Base-by-base conservation (phyloP, 768 basidiomycete genomes). In the Pisolithus microcarpus region DNA sequence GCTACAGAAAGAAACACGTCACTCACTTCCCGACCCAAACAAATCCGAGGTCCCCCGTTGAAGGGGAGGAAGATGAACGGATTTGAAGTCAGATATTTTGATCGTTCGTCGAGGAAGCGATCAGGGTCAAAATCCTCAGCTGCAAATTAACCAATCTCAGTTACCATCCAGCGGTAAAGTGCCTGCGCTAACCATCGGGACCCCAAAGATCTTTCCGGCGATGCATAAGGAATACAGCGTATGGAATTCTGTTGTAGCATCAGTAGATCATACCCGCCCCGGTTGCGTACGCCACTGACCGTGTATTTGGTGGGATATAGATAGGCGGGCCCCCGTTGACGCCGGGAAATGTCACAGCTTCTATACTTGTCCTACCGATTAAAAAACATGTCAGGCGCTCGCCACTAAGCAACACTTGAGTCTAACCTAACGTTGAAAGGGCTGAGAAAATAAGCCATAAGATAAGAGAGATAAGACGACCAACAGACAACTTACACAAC, bases 51-150 rank as follows among this genome's bases (percentile, higher is more conserved):
- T 1, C 81, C 84, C 0, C 80, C 81, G 52, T 83, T 84, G 67
- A 85, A 85, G 0, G 84, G 82, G 5, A 80, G 65, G 63, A 85
- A 85, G 54, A 87, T 85, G 70, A 78, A 83, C 1, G 82, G 81
- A 53, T 84, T 84, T 2, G 74, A 71, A 0, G 68, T 70, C 18
- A 83, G 67, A 51, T 79, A 80, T 56, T 75, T 75, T 7, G 79
- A 56, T 30, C 84, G 70, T 9, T 74, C 72, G 50, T 86, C 83
- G 42, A 84, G 61, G 71, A 81, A 86, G 15, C 84, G 72, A 56
- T 84, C 80, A 0, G 83, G 84, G 57, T 85, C 82, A 56, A 84
- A 85, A 44, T 70, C 55, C n/a, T 63, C 56, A 36, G 63, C 64
- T 65, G 44, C 26, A 30, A 38, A 6, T 11, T 8, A 39, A 46